Evolutionary conservation across 176 grass and related monocot genomes (phyloP), one percentile per base, ranked within the genome.

Genomic region (Aegilops tauschii): DNA sequence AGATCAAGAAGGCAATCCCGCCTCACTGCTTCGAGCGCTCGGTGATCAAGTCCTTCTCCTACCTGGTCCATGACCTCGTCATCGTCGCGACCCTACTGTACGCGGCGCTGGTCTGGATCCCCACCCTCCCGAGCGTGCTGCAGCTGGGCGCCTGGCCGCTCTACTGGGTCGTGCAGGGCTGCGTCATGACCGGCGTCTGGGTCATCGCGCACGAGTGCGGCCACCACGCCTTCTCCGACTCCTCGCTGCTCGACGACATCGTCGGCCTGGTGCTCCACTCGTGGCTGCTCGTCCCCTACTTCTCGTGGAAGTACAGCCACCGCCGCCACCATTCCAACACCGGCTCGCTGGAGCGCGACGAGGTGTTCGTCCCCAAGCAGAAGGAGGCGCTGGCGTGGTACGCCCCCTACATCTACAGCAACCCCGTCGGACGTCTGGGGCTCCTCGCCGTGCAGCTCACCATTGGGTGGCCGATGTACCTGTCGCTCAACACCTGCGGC

Each of bases 191-290:
- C 11, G 96, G 93, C 42, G 69, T 95, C 17, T 98, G 96, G 96
- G 93, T 98, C 45, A 94, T 95, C 39, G 96, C 96, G 3, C 96
- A 98, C 81, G 93, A 98, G 90, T 98, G 96, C 39, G 96, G 96
- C 28, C 96, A 98, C 75, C 92, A 98, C 10, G 96, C 96, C 71
- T 98, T 98, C 82, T 98, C 96, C 0, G 93, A 98, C 79, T 92
- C 87, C 84, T 65, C 66, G 34, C 78, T 95, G 78, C 96, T 98
- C 10, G 96, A 95, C 4, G 93, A 98, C 85, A 16, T 79, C 3
- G 93, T 98, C 23, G 95, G 95, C 66, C 45, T 98, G 61, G 87
- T 95, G 76, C 93, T 98, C 58, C 95, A 98, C 89, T 95, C 95
- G 10, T 71, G 71, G 45, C 87, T 98, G 30, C 83, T 98, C 10